Evolutionary conservation across 1,139 yeast genomes (phyloP).

Genomic region (Suhomyces wounanorum): DNA sequence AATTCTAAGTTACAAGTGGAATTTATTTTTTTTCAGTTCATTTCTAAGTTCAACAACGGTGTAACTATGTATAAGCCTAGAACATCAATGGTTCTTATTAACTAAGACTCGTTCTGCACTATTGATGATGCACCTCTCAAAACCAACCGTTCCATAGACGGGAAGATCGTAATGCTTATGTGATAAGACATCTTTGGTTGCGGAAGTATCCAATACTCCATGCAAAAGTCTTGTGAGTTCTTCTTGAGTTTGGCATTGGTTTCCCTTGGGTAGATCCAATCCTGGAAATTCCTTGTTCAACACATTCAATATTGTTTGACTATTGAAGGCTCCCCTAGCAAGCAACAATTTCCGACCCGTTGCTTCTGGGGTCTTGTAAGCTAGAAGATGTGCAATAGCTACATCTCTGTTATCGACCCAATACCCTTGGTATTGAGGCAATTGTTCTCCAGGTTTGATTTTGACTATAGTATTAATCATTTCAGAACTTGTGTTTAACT

Average conservation of each 20-base stretch:
- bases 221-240: background rate
- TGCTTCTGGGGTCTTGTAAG: slow-evolving; percentile 14
- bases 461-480: slow-evolving; percentile 2
- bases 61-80: too few relatives aligned
- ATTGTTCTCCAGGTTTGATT: slow-evolving; percentile 17
- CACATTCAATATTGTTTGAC: slow-evolving; percentile 37
- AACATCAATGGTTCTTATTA: too few relatives aligned
- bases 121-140: slow-evolving; percentile 41
- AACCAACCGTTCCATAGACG: slow-evolving; percentile 18
- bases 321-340: slow-evolving; percentile 5
- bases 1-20: too few relatives aligned
- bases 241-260: background rate
- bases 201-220: slow-evolving; percentile 30
- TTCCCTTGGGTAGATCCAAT: background rate
- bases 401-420: slow-evolving; percentile 18
- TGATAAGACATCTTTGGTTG: slow-evolving; percentile 39
- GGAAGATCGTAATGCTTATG: slow-evolving; percentile 28
- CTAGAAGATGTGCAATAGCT: slow-evolving; percentile 15
- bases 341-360: slow-evolving; percentile 12
- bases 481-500: background rate
- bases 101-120: slow-evolving; percentile 16
- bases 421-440: slow-evolving; percentile 12
- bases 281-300: slow-evolving; percentile 17
- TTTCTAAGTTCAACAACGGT: too few relatives aligned
- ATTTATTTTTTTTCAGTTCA: too few relatives aligned